Percentiles rank a stretch among this genome's conserved stretches.
These are phyloP conservation scores for Xanthoconium stramineum DNA, from an alignment of 768 basidiomycete genomes.

Conservation along the genomic window DNA sequence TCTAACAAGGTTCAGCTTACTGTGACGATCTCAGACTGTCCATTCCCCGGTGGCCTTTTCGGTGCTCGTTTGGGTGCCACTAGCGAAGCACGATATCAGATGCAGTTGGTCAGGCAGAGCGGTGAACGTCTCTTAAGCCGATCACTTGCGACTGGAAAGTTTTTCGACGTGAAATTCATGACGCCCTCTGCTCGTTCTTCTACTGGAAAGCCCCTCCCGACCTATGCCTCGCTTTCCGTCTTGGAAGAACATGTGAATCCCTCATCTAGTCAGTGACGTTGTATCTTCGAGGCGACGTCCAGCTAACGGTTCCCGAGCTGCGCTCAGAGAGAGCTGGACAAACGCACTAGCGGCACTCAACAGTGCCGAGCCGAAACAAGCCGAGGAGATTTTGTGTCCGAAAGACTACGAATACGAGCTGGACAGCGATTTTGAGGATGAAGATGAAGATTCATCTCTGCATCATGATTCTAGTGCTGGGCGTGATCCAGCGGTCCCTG, in stretches of 20 bases:
- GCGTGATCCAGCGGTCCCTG: not conserved
- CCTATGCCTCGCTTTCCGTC: slow-evolving; percentile 16
- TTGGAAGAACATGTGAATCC: slow-evolving; percentile 6
- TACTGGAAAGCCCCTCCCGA: not conserved
- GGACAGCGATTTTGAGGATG: slow-evolving; percentile 29
- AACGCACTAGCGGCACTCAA: not conserved
- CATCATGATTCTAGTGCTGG: not conserved
- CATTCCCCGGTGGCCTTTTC: slow-evolving; percentile 18
- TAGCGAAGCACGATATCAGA: not conserved
- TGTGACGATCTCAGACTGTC: slow-evolving; percentile 15
- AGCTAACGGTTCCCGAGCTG: slow-evolving; percentile 10
- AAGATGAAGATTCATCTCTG: slow-evolving; percentile 3
- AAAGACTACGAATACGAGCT: slow-evolving; percentile 16
- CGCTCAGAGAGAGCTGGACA: slow-evolving; percentile 9
- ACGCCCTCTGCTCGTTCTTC: slow-evolving; percentile 1
- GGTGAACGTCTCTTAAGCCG: slow-evolving; percentile 5
- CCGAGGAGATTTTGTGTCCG: slow-evolving; percentile 5
- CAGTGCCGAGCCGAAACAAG: not conserved
- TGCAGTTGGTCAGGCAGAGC: slow-evolving; percentile 4
- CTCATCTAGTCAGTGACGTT: slow-evolving; percentile 7
- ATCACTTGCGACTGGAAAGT: slow-evolving; percentile 18
- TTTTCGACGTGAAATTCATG: slow-evolving; percentile 22
- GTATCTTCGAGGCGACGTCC: not conserved
- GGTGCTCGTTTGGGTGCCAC: not conserved
- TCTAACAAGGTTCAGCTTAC: slow-evolving; percentile 6